These are phyloP conservation scores for Aspergillus nomiae DNA, from an alignment of 2,329 filamentous ascomycete genomes.

Conservation along the genomic window DNA sequence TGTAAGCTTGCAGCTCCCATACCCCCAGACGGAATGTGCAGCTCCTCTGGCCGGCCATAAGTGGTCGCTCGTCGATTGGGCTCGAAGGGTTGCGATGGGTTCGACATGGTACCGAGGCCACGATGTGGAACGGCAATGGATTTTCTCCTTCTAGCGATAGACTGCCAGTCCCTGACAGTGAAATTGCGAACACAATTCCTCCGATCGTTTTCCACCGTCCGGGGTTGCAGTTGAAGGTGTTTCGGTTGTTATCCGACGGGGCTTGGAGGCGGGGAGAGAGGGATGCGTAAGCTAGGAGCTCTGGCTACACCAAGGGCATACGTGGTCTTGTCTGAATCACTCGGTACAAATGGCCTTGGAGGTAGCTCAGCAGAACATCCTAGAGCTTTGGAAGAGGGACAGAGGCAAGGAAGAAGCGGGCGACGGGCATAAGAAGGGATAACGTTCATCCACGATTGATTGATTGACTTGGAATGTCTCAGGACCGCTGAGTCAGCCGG, in stretches of 20 bases:
- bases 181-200: conserved; percentile 1
- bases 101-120: conserved; percentile 41
- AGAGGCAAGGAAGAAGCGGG: conserved; percentile 9
- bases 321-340: conserved; percentile 36
- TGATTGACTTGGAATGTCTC: conserved; percentile 5
- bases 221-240: neutral
- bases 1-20: conserved; percentile 34
- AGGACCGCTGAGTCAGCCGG: conserved; percentile 22
- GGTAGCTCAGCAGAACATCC: conserved; percentile 22
- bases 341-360: conserved; percentile 22
- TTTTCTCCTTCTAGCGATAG: neutral
- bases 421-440: neutral
- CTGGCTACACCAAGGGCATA: conserved; percentile 47
- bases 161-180: neutral
- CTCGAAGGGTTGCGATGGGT: conserved; percentile 52
- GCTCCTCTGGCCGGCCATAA: conserved; percentile 56
- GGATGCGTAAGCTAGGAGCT: conserved; percentile 16
- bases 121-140: neutral
- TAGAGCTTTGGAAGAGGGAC: conserved; percentile 12
- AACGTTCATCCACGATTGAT: neutral
- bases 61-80: conserved; percentile 49
- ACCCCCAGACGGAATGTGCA: conserved; percentile 53
- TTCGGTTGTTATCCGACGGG: neutral
- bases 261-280: conserved; percentile 3
- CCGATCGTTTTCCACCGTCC: neutral